Base-by-base conservation (phyloP, 1,139 yeast genomes). In the Wickerhamomyces sp. region DNA sequence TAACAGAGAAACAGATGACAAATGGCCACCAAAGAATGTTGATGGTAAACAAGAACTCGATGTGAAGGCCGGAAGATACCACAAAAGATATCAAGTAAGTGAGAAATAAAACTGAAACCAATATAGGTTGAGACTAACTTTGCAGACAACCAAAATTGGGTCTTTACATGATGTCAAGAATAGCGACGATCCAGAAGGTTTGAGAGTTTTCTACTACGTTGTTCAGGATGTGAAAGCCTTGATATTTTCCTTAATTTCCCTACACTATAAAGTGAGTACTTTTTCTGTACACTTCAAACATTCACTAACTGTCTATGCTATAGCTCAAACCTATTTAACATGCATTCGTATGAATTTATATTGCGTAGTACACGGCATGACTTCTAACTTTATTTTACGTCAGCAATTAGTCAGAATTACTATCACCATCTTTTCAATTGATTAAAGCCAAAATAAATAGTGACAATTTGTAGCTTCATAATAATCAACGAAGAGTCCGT, bases 11-110 rank as follows among this genome's bases (percentile, higher is more conserved):
- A 58, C 52, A 31, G 72, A 67, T 40, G 39, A 47, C 2, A 47
- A 51, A 25, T 68, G 74, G 74, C 74, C 74, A 0, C 51, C 50
- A 23, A 58, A 59, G 39, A 57, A 57, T 36, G 44, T 59, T 25
- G 70, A 64, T 32, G 73, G 74, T 7, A 64, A 59, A 31, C 72
- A 67, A 41, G 69, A 64, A 38, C 46, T 69, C n/a, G 70, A 65
- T 35, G 54, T 69, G 23, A 52, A 68, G 27, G 41, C 55, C 12
- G 72, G 70, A 10, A 52, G 55, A 25, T 52, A 57, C 26, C 64
- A 56, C 28, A 61, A 58, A 21, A 49, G 60, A 2, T 61, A 67
- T 30, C 65, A 59, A 36, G 59, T 55, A 37, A 33, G 45, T 35
- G 9, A n/a, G n/a, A 10, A 15, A 9, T n/a, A n/a, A n/a, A n/a